These are phyloP conservation scores for Yueomyces sp. DNA, from an alignment of 805 yeast species.

Conservation along the genomic window DNA sequence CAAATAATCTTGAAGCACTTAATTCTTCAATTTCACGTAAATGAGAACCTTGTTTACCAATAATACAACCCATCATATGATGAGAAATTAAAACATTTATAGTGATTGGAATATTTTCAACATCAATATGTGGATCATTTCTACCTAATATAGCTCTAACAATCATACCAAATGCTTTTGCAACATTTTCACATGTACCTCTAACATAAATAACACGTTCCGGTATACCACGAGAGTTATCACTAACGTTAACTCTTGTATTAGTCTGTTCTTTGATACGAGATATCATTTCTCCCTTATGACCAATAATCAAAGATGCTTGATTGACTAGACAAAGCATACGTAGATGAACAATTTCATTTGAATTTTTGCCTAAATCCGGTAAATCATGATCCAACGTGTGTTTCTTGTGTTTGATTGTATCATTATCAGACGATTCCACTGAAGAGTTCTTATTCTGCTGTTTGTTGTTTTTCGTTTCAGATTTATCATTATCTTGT, in stretches of 20 bases:
- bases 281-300: slow-evolving; percentile 62
- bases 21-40: slow-evolving; percentile 72
- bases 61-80: slow-evolving; percentile 65
- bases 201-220: slow-evolving; percentile 63
- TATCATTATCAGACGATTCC: neutral
- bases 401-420: neutral
- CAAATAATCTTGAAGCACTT: slow-evolving; percentile 65
- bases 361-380: slow-evolving; percentile 25
- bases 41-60: slow-evolving; percentile 63
- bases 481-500: neutral
- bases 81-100: slow-evolving; percentile 62
- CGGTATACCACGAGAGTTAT: slow-evolving; percentile 54
- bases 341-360: slow-evolving; percentile 49
- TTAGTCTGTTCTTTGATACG: slow-evolving; percentile 49
- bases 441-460: neutral
- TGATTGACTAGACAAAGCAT: slow-evolving; percentile 67
- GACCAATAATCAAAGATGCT: slow-evolving; percentile 65
- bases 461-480: neutral
- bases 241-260: slow-evolving; percentile 58
- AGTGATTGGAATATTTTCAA: slow-evolving; percentile 29
- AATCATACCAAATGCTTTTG: slow-evolving; percentile 68
- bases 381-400: neutral
- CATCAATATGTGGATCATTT: neutral
- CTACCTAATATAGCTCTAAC: slow-evolving; percentile 38
- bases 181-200: slow-evolving; percentile 67